Evolutionary conservation across 208 protist species (phyloP).

Genomic region (Herpetomonas muscarum): DNA sequence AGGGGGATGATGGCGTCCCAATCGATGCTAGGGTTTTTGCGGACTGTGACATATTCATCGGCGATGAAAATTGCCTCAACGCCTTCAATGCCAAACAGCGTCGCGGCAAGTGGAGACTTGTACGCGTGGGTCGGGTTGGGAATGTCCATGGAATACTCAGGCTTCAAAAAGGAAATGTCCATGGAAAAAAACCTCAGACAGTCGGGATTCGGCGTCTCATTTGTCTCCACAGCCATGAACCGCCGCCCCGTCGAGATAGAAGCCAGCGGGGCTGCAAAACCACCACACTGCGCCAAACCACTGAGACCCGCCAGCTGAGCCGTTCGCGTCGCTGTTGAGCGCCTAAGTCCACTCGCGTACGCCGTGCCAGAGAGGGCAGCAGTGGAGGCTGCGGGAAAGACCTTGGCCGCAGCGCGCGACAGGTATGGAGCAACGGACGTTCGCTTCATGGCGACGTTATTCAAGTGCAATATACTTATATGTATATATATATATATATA

Average conservation of each 20-base stretch:
- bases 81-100: slow-evolving; percentile 63
- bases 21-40: slow-evolving; percentile 41
- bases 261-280: no score
- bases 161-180: slow-evolving; percentile 78
- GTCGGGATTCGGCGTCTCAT: slow-evolving; percentile 81
- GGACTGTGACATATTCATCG: slow-evolving; percentile 82
- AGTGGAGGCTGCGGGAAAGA: background rate
- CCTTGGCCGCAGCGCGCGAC: background rate
- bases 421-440: no score
- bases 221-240: slow-evolving; percentile 68
- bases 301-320: background rate
- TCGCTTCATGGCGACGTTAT: no score
- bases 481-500: no score
- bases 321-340: background rate
- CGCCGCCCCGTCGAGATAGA: slow-evolving; percentile 12
- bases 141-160: slow-evolving; percentile 73
- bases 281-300: background rate
- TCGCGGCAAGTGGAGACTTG: slow-evolving; percentile 68
- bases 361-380: background rate
- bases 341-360: no score
- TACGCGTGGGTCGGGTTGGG: slow-evolving; percentile 54
- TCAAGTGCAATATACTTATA: no score
- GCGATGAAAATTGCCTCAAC: slow-evolving; percentile 71
- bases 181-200: slow-evolving; percentile 86
- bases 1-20: slow-evolving; percentile 49